Evolutionary conservation across 345 rosid genomes (phyloP).

Genomic region (Euclidium syriacum): DNA sequence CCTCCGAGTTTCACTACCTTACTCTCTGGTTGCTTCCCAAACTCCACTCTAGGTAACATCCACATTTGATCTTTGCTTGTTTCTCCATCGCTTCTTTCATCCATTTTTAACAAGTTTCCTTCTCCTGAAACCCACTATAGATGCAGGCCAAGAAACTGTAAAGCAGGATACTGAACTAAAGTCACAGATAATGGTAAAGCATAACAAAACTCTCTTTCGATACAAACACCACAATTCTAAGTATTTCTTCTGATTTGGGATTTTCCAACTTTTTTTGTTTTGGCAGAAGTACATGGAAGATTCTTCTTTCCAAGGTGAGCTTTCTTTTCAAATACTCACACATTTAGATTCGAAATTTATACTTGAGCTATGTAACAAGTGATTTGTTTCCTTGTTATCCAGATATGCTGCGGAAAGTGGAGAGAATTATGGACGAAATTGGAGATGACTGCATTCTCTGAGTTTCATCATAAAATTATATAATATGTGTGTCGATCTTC

Average conservation of each 20-base stretch:
- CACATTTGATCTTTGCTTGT: conserved; percentile 8
- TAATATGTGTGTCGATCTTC: not conserved
- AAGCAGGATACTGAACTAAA: conserved; percentile 46
- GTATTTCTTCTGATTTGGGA: conserved; percentile 8
- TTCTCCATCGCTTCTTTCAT: conserved; percentile 6
- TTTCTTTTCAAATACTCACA: conserved; percentile 9
- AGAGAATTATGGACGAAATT: conserved; percentile 51
- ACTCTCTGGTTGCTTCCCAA: conserved; percentile 47
- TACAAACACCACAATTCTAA: conserved; percentile 9
- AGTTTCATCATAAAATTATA: not conserved
- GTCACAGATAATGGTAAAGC: conserved; percentile 66
- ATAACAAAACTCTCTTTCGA: not conserved
- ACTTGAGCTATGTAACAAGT: not conserved
- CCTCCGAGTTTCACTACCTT: conserved; percentile 86
- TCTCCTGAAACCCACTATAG: conserved; percentile 28
- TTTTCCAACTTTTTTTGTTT: conserved; percentile 18
- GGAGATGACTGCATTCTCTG: conserved; percentile 38
- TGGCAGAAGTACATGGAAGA: conserved; percentile 78
- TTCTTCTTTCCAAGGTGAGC: conserved; percentile 76
- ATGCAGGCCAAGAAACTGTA: conserved; percentile 27
- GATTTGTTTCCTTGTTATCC: conserved; percentile 16
- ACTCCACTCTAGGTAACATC: conserved; percentile 46
- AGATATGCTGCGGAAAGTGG: conserved; percentile 80
- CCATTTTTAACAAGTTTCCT: conserved; percentile 13
- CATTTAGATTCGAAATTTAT: not conserved